Evolutionary conservation across 1,284 basidiomycete genomes (phyloP), one percentile per base, ranked within the genome.

Genomic region (Inonotus hispidus): DNA sequence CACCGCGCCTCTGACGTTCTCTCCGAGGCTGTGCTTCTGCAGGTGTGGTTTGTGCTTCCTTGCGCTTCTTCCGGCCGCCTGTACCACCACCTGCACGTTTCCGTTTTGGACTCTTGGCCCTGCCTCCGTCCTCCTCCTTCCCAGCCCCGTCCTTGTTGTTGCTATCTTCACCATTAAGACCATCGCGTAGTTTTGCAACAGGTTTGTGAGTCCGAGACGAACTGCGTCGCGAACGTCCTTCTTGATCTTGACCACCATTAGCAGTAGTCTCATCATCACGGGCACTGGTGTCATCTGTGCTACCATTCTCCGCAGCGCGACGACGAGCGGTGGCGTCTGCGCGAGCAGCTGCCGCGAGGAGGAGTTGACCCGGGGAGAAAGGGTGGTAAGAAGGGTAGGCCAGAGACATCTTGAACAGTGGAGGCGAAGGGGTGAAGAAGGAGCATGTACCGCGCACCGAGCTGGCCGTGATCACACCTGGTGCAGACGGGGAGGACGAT

Each of bases 301-400:
- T 64, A 53, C 71, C 68, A 61, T 71, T 72, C 5, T 69, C 69
- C 55, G 75, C 68, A 49, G 70, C 70, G 58, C 81, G 79, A 49
- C 83, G 75, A 60, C 85, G 85, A 67, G 83, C 79, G 27, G 75
- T 73, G 23, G 85, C 82, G 68, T 88, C 82, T 59, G 88, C 58
- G 38, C 62, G 79, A 60, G 80, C 80, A 2, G 87, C 85, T 54
- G 88, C 78, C 7, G 87, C 87, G 67, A 81, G 76, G 46, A 87
- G 87, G 47, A 89, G 76, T 6, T 73, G 72, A 1, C 85, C 86
- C 25, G 62, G 58, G 19, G 62, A 63, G 39, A 83, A 74, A 25
- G 87, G 87, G 68, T 89, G 87, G 69, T 90, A 89, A 43, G 90
- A 73, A 25, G 87, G 85, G 38, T 88, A 74, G n/a, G 79, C 76